Evolutionary conservation across 768 basidiomycete genomes (phyloP).

Genomic region (Phanerodontia chrysosporium): DNA sequence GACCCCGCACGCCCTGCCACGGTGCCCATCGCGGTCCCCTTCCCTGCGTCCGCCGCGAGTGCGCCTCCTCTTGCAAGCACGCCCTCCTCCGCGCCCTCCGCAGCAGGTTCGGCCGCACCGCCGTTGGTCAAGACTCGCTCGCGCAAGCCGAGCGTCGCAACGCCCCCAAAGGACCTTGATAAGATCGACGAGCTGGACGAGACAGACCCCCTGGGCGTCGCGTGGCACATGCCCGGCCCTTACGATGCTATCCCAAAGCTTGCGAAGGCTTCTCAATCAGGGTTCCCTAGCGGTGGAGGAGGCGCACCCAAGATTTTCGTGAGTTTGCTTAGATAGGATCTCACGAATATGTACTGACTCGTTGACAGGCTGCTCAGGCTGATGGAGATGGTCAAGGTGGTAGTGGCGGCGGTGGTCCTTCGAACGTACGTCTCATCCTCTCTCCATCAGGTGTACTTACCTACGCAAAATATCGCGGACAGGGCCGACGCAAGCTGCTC

Average conservation of each 20-base stretch:
- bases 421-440: too few species aligned
- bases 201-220: constrained; percentile 60
- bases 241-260: constrained; percentile 56
- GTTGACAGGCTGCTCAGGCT: neutral
- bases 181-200: constrained; percentile 78
- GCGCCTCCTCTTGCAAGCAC: neutral
- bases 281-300: constrained; percentile 10
- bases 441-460: too few species aligned
- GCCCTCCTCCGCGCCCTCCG: neutral
- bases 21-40: constrained; percentile 3
- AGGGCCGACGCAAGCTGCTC: neutral
- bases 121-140: constrained; percentile 19
- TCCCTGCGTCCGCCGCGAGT: neutral
- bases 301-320: constrained; percentile 11
- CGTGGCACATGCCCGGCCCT: constrained; percentile 68
- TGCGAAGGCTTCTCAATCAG: constrained; percentile 18
- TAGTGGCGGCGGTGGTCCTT: neutral
- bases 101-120: constrained; percentile 9
- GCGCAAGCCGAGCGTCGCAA: constrained; percentile 23
- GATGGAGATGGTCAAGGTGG: neutral
- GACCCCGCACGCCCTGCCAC: neutral
- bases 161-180: constrained; percentile 43
- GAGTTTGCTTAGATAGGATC: neutral
- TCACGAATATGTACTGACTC: neutral
- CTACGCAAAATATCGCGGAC: too few species aligned